Base-by-base conservation (phyloP, 75 land plant species). In the Cupressus sempervirens region DNA sequence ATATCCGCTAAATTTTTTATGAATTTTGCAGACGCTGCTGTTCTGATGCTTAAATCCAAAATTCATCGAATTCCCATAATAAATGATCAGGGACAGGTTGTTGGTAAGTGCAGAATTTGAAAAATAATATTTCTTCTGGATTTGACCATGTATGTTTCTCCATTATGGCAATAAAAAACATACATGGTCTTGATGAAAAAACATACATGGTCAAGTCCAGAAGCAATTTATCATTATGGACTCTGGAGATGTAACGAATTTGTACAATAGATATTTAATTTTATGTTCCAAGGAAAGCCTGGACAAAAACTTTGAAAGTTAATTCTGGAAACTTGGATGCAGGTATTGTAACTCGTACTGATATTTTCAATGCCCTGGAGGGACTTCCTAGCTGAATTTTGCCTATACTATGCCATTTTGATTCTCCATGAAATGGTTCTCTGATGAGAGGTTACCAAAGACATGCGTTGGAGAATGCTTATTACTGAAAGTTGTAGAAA, bases 271-370 rank as follows among this genome's bases (percentile, higher is more conserved):
- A 29, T 43, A 38, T 12, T 48, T 86, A 68, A 10, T 83, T 75
- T 15, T 35, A 34, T 46, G 30, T 52, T 72, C 43, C 16, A 6
- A 72, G 43, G 11, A 83, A 41, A 38, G 23, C n/a, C 50, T 76
- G 81, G 4, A 40, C 8, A 35, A 75, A 3, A 4, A 23, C 1
- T 14, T 82, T 67, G 81, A 26, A 32, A 38, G n/a, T 43, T 35
- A 50, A 48, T 53, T 82, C 29, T 10, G 77, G 15, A 5, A 26
- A 16, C 81, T 70, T 40, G 14, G n/a, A 4, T 85, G 80, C 90
- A 94, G 95, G 95, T n/a, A 94, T 94, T 0, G 95, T 94, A 34
- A 94, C 95, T 52, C 92, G 95, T 35, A 90, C 91, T 82, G 95
- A 94, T 67, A 91, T 94, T 34, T 94, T 94, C 87, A 93, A 76